Conservation (phyloP, 495 filamentous ascomycete genomes). For the Hypoxylon fuscum region DNA sequence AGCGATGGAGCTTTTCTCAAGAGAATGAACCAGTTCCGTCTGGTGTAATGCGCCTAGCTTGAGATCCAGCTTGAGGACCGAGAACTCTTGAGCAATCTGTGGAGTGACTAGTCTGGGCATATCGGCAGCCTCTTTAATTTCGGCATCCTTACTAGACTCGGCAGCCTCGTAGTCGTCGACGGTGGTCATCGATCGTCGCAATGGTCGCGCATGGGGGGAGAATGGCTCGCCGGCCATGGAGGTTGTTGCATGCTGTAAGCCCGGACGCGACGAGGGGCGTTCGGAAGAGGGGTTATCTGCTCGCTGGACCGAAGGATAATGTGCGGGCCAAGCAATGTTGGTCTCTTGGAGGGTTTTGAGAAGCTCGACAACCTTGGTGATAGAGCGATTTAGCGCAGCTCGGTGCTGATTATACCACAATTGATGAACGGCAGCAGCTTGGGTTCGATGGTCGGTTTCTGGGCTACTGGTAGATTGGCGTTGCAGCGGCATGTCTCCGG, state of each 20-base stretch:
- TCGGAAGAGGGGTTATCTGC: slow-evolving; percentile 56
- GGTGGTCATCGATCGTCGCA: slow-evolving; percentile 77
- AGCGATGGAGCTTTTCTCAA: slow-evolving; percentile 91
- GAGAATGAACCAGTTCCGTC: slow-evolving; percentile 92
- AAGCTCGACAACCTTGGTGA: slow-evolving; percentile 83
- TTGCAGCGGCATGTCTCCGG: slow-evolving; percentile 57
- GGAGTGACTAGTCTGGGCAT: slow-evolving; percentile 84
- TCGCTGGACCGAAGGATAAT: slow-evolving; percentile 87
- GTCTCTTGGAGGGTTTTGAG: slow-evolving; percentile 81
- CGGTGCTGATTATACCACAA: slow-evolving; percentile 87
- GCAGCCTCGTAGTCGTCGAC: slow-evolving; percentile 66
- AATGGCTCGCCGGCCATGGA: slow-evolving; percentile 51
- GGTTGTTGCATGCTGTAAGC: slow-evolving; percentile 64
- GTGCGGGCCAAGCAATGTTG: slow-evolving; percentile 91
- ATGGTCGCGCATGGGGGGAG: slow-evolving; percentile 55
- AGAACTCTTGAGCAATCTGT: slow-evolving; percentile 95
- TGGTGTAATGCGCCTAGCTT: slow-evolving; percentile 88
- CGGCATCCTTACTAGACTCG: slow-evolving; percentile 77
- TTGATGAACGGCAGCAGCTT: slow-evolving; percentile 59
- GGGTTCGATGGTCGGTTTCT: slow-evolving; percentile 50
- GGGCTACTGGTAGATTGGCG: slow-evolving; percentile 41
- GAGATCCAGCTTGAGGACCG: slow-evolving; percentile 90
- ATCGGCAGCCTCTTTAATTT: slow-evolving; percentile 64
- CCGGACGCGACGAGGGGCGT: slow-evolving; percentile 52
- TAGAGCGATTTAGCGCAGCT: slow-evolving; percentile 81